Evolutionary conservation across 2,329 filamentous ascomycete species (phyloP).

Genomic region (Coniochaeta pulveracea): DNA sequence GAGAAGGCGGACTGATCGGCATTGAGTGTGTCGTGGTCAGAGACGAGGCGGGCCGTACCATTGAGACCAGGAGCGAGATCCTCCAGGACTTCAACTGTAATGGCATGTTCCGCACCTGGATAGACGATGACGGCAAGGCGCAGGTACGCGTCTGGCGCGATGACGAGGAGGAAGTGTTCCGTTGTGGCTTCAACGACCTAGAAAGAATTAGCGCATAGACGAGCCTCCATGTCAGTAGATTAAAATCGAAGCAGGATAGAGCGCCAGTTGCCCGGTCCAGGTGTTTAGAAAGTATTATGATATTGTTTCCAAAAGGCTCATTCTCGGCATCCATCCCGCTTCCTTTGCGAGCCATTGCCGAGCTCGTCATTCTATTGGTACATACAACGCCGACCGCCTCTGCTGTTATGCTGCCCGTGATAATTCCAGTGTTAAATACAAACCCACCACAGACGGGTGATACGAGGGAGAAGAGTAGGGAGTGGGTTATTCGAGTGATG

Average conservation of each 20-base stretch:
- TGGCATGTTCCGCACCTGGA: conserved; percentile 78
- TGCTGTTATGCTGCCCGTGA: conserved; percentile 4
- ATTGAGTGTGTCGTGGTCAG: conserved; percentile 48
- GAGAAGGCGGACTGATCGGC: conserved; percentile 77
- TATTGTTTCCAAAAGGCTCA: no score
- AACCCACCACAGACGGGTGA: neutral
- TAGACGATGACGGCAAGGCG: conserved; percentile 47
- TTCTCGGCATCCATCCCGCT: no score
- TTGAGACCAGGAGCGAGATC: conserved; percentile 37
- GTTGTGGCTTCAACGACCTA: neutral
- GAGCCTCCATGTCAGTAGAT: no score
- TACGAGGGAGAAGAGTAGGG: conserved; percentile 5
- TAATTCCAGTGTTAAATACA: conserved; percentile 5
- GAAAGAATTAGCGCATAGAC: neutral
- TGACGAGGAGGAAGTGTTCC: conserved; percentile 2
- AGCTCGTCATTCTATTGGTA: conserved; percentile 2
- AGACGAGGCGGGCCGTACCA: conserved; percentile 27
- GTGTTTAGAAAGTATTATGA: no score
- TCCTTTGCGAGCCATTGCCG: conserved; percentile 1
- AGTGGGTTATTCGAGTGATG: conserved; percentile 1
- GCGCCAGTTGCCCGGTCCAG: no score
- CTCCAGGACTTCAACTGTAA: conserved; percentile 76
- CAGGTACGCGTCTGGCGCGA: conserved; percentile 45
- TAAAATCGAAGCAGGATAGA: no score
- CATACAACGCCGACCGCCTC: conserved; percentile 4